Evolutionary conservation across 352 stramenopile species (phyloP), one percentile per base, ranked within the genome.

Genomic region (Phytophthora boehmeriae): DNA sequence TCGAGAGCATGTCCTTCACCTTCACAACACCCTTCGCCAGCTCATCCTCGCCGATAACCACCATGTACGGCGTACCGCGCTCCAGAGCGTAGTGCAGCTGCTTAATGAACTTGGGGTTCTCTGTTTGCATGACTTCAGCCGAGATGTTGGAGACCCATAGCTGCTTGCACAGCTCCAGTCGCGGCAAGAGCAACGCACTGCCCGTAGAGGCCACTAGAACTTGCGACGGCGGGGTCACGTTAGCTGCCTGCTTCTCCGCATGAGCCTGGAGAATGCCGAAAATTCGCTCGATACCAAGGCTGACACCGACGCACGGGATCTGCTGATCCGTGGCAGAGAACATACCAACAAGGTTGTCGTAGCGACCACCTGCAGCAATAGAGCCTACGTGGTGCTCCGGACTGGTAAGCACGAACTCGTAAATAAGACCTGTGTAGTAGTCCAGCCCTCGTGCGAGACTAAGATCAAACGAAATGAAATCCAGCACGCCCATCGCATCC

Each of bases 391-490:
- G 90, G 59, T 92, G 78, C 60, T 90, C 85, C 5, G 76, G 75
- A 23, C 75, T 90, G 58, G 87, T 95, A 23, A 98, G 89, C 27
- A 99, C 95, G 50, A 98, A 98, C 80, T 99, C 97, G 76, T 99
- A 99, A 71, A 99, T 99, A 42, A 99, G 80, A 14, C 97, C 97
- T 14, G 97, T 99, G 82, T 99, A 99, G 89, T 99, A 99, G 78
- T 99, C 97, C 11, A 99, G 81, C 22, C 97, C 97, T 25, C 97
- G 91, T 14, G 97, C 97, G 42, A 99, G 83, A 68, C 88, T 98
- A 35, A 99, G 75, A 61, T 99, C 97, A 64, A 99, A 99, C 25
- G 90, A 97, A 51, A 98, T 89, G 61, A 72, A 90, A 53, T 98
- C 72, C 17, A 99, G 82, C 46, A 97, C 95, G 46, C 90, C 96